These are phyloP conservation scores for Echium plantagineum DNA, from an alignment of 257 asterid genomes.

Conservation along the genomic window DNA sequence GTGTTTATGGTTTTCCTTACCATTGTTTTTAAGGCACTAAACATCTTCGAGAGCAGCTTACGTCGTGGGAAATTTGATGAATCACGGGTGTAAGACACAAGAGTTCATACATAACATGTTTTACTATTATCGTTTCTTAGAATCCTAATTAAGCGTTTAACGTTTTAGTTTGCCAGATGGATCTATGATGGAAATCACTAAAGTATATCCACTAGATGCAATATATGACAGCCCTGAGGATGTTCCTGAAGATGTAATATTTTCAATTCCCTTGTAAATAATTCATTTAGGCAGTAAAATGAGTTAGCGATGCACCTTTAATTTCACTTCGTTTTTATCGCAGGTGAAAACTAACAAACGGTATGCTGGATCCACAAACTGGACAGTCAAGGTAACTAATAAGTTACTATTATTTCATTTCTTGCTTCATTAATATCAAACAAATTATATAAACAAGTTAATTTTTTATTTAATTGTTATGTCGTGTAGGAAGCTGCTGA, in stretches of 20 bases:
- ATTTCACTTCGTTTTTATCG: conserved; percentile 11
- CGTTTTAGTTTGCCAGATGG: conserved; percentile 82
- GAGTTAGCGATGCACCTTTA: not conserved
- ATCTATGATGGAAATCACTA: conserved; percentile 82
- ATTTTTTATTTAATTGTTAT: not conserved
- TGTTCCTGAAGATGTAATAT: conserved; percentile 91
- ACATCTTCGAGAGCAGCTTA: conserved; percentile 80
- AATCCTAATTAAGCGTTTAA: conserved; percentile 10
- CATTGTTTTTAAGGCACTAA: conserved; percentile 51
- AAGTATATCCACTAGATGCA: conserved; percentile 93
- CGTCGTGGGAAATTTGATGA: conserved; percentile 92
- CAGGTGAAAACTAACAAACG: conserved; percentile 89
- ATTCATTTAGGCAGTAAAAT: not conserved
- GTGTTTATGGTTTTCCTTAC: conserved; percentile 4
- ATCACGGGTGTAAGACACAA: conserved; percentile 61
- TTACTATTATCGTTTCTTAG: conserved; percentile 1
- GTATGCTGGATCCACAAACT: conserved; percentile 71
- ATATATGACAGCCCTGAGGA: conserved; percentile 80
- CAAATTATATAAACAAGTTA: not conserved
- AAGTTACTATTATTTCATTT: not conserved
- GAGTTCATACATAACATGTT: not conserved
- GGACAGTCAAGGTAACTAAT: conserved; percentile 88
- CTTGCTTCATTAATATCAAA: not conserved
- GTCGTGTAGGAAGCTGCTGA: conserved; percentile 85
- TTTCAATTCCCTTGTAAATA: conserved; percentile 1